Evolutionary conservation across 305 asterid genomes (phyloP).

Genomic region (Fraxinus latifolia): DNA sequence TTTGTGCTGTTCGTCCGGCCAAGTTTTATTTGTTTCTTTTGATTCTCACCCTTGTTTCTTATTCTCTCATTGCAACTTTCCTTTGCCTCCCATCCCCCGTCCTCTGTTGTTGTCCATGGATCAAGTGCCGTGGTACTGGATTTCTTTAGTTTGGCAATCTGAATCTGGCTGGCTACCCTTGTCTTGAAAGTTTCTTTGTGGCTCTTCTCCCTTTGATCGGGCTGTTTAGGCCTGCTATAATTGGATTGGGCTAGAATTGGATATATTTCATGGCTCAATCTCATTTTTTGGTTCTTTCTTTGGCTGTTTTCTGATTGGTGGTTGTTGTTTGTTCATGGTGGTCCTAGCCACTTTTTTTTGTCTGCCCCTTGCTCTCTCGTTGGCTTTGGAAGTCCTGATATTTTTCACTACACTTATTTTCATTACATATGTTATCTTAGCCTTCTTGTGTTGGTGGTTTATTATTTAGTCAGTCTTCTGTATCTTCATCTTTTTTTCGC

Average conservation of each 20-base stretch:
- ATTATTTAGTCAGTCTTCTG: background rate
- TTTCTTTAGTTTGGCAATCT: background rate
- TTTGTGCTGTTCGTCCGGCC: background rate
- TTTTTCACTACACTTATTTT: background rate
- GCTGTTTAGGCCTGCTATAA: background rate
- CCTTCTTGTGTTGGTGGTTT: background rate
- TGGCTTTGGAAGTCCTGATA: background rate
- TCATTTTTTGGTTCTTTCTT: background rate
- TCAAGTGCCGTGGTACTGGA: background rate
- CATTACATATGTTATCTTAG: background rate
- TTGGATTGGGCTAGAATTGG: background rate
- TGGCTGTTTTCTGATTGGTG: background rate
- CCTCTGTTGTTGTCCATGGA: background rate
- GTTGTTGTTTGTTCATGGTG: background rate
- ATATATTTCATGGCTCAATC: background rate
- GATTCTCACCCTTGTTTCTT: background rate
- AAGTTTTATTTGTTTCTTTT: background rate
- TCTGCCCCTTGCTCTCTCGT: background rate
- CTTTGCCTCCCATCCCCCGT: background rate
- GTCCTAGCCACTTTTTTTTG: background rate
- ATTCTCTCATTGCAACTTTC: background rate
- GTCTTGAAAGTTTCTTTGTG: background rate
- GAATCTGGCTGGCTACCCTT: background rate
- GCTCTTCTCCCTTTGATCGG: background rate
- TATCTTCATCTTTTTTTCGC: background rate